phyloP scores from a whole-genome alignment of 202 grass and related monocot genomes.

The Elaeis oleifera region DNA sequence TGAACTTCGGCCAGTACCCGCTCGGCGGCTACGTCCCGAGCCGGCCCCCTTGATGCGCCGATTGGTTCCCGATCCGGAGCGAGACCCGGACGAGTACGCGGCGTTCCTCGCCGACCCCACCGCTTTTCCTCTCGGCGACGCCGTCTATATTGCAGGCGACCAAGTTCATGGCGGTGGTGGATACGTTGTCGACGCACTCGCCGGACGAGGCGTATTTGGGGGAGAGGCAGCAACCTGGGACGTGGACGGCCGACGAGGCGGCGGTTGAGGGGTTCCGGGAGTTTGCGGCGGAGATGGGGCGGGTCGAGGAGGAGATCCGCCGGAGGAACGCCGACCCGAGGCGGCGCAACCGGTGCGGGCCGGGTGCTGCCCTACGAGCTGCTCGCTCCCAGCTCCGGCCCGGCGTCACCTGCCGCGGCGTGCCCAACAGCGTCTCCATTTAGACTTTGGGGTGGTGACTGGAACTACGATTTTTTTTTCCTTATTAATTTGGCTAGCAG shows the following conservation, averaged over 20 bases:
- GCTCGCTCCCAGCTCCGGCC: slow-evolving; percentile 71
- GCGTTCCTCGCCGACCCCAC: slow-evolving; percentile 72
- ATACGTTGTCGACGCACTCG: slow-evolving; percentile 95
- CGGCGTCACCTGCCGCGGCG: slow-evolving; percentile 83
- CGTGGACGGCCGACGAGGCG: slow-evolving; percentile 67
- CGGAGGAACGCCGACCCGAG: slow-evolving; percentile 51
- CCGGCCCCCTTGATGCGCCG: slow-evolving; percentile 79
- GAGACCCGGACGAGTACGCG: slow-evolving; percentile 48
- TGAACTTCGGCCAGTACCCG: slow-evolving; percentile 97
- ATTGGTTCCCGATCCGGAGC: slow-evolving; percentile 52
- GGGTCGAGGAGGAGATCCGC: slow-evolving; percentile 60
- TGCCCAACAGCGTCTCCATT: slow-evolving; percentile 97
- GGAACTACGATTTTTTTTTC: too few relatives aligned
- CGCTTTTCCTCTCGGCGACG: slow-evolving; percentile 88
- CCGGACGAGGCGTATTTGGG: slow-evolving; percentile 98
- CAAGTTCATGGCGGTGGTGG: slow-evolving; percentile 97
- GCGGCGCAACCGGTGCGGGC: slow-evolving; percentile 75
- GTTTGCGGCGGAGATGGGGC: slow-evolving; percentile 57
- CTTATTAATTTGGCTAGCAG: too few relatives aligned
- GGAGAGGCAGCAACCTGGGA: slow-evolving; percentile 39
- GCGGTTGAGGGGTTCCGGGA: slow-evolving; percentile 43
- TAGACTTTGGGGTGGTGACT: slow-evolving; percentile 5
- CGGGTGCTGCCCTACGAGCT: slow-evolving; percentile 89
- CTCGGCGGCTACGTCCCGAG: slow-evolving; percentile 89
- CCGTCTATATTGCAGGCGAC: slow-evolving; percentile 87